Percentiles rank a stretch among this genome's conserved stretches.
phyloP scores from a whole-genome alignment of 2,329 filamentous ascomycete species.

The Cladosporium oxysporum region DNA sequence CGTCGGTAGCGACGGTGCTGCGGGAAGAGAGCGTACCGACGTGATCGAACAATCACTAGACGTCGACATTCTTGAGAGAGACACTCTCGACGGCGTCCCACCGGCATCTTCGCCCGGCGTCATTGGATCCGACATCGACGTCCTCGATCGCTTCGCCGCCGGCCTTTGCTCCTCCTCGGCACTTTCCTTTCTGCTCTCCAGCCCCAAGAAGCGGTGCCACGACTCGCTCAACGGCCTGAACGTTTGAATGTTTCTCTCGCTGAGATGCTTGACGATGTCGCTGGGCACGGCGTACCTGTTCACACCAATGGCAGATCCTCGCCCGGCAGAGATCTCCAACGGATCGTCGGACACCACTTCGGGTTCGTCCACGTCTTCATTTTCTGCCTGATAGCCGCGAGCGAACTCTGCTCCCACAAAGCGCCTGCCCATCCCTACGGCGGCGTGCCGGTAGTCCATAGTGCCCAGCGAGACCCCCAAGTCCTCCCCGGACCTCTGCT shows the following conservation, averaged over 20 bases:
- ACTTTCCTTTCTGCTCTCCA: constrained; percentile 5
- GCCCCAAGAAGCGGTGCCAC: constrained; percentile 21
- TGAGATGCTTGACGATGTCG: constrained; percentile 31
- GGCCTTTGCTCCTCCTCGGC: not conserved
- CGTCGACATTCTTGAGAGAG: not conserved
- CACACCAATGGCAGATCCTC: constrained; percentile 21
- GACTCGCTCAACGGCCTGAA: constrained; percentile 25
- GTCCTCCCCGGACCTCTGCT: constrained; percentile 25
- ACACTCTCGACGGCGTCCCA: not conserved
- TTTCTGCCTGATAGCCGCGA: constrained; percentile 27
- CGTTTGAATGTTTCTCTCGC: constrained; percentile 25
- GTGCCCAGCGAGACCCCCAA: constrained; percentile 25
- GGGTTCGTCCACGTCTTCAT: constrained; percentile 26
- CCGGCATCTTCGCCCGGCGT: not conserved
- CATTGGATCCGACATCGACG: not conserved
- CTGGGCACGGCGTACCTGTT: constrained; percentile 25
- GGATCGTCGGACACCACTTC: constrained; percentile 29
- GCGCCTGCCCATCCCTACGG: constrained; percentile 24
- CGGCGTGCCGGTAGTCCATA: constrained; percentile 23
- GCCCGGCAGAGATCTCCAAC: constrained; percentile 25
- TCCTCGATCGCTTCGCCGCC: constrained; percentile 5
- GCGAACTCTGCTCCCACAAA: constrained; percentile 25
- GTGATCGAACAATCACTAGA: not conserved
- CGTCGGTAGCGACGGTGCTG: too few species aligned
- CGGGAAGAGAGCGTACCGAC: not conserved